A percentile compares a stretch with the other conserved stretches of the same genome.
These are phyloP conservation scores for Trametes punicea DNA, from an alignment of 768 basidiomycete species.

Conservation along the genomic window DNA sequence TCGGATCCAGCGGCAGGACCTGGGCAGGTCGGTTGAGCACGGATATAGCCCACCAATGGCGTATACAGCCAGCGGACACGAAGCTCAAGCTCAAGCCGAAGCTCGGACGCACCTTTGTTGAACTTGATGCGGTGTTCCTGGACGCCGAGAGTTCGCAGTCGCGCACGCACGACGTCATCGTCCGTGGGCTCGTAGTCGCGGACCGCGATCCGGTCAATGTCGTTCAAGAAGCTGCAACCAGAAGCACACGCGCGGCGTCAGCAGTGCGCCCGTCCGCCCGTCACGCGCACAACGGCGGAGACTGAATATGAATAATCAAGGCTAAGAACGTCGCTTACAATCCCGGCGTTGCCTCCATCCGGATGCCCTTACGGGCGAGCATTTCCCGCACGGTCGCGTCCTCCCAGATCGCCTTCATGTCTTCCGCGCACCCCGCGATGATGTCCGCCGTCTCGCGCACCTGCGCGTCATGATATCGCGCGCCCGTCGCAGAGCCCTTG, in stretches of 20 bases:
- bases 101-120: conserved; percentile 51
- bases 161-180: conserved; percentile 77
- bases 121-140: conserved; percentile 71
- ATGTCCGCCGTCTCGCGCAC: conserved; percentile 58
- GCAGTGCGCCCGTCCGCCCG: too few species aligned
- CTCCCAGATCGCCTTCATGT: conserved; percentile 68
- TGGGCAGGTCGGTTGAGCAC: conserved; percentile 17
- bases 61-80: too few species aligned
- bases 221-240: conserved; percentile 59
- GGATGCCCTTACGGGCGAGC: conserved; percentile 44
- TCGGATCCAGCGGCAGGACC: conserved; percentile 54
- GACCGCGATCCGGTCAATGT: conserved; percentile 64
- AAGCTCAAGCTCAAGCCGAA: not conserved
- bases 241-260: not conserved
- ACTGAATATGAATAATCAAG: too few species aligned
- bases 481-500: not conserved
- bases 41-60: not conserved
- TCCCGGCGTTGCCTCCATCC: conserved; percentile 68
- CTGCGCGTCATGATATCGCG: conserved; percentile 13
- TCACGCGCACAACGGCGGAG: too few species aligned
- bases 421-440: conserved; percentile 57
- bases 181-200: conserved; percentile 65
- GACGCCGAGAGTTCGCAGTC: conserved; percentile 73
- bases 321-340: too few species aligned
- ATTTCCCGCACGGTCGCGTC: conserved; percentile 62